Evolutionary conservation across 805 yeast species (phyloP), one percentile per base, ranked within the genome.

Genomic region (Jamesozyma hellenica): DNA sequence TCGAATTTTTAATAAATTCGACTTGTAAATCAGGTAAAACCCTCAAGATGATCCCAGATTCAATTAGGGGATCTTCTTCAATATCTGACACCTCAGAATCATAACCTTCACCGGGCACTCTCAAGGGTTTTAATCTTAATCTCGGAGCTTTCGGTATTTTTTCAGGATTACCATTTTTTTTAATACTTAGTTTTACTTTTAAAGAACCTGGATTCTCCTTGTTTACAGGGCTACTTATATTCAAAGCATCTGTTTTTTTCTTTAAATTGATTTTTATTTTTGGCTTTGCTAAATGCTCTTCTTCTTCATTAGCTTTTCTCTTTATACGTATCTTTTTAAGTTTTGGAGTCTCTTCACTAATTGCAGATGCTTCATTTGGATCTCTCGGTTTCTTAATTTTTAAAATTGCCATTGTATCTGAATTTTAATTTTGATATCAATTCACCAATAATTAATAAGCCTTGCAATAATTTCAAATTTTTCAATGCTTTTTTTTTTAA

Each of bases 31-130:
- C 65, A 1, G 71, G 69, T n/a, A 79, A 47, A 64, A 90, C 77
- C 40, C 98, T 69, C 32, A 92, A 58, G 1, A 87, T 68, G 1
- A 92, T 69, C 0, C 92, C 95, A 48, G 85, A 94, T 54, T 92
- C 97, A 8, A 86, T 66, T 44, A 86, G 64, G 1, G 98, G 97
- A 54, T 92, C 96, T 44, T 87, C 96, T 56, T 92, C 98, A 19
- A 85, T 67, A 48, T 90, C 97, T 0, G 96, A 94, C 15, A 94
- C 96, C 52, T 90, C 97, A 2, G 95, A 82, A 55, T 90, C 98
- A 60, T 90, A 90, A 1, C 97, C 97, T 51, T 90, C 96, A 4
- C 95, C 95, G 0, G 94, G 92, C 3, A 80, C 70, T 50, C 95
- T 67, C 4, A 70, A 68, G 1, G 80, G 76, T 46, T 73, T 74